A percentile compares a stretch with the other conserved stretches of the same genome.
phyloP scores from a whole-genome alignment of 306 rosid genomes.

The Pyrus pyrifolia region DNA sequence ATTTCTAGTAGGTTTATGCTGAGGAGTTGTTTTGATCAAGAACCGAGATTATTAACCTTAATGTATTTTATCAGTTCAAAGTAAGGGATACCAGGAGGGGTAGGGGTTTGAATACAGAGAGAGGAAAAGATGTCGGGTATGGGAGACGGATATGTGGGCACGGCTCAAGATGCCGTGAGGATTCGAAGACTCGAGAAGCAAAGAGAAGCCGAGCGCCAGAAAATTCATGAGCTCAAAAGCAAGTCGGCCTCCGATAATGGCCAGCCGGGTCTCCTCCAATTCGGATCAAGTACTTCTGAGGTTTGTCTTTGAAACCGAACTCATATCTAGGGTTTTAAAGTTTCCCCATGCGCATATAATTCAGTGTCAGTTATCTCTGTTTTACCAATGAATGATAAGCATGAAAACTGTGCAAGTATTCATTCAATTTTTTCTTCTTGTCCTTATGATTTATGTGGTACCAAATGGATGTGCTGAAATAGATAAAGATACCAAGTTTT shows the following conservation, averaged over 20 bases:
- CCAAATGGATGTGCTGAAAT: neutral
- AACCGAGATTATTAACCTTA: neutral
- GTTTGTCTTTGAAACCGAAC: slow-evolving; percentile 19
- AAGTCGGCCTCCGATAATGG: slow-evolving; percentile 72
- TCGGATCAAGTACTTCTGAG: slow-evolving; percentile 95
- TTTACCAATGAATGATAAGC: neutral
- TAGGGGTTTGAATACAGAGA: neutral
- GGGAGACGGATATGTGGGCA: slow-evolving; percentile 99
- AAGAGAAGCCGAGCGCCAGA: slow-evolving; percentile 94
- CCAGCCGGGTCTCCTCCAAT: slow-evolving; percentile 95
- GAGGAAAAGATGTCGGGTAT: slow-evolving; percentile 65
- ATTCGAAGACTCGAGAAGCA: slow-evolving; percentile 95
- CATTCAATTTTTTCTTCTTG: neutral
- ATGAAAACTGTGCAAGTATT: neutral
- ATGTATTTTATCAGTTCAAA: neutral
- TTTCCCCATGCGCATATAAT: neutral
- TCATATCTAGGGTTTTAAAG: neutral
- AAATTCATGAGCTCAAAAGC: slow-evolving; percentile 87
- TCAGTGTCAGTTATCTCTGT: neutral
- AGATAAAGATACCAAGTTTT: neutral
- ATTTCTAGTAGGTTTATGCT: neutral
- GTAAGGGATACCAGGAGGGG: neutral
- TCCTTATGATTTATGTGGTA: neutral
- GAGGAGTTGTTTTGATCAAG: neutral
- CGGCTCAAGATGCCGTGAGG: slow-evolving; percentile 91